Base-by-base conservation (phyloP, 768 basidiomycete species). In the Lactarius vividus region DNA sequence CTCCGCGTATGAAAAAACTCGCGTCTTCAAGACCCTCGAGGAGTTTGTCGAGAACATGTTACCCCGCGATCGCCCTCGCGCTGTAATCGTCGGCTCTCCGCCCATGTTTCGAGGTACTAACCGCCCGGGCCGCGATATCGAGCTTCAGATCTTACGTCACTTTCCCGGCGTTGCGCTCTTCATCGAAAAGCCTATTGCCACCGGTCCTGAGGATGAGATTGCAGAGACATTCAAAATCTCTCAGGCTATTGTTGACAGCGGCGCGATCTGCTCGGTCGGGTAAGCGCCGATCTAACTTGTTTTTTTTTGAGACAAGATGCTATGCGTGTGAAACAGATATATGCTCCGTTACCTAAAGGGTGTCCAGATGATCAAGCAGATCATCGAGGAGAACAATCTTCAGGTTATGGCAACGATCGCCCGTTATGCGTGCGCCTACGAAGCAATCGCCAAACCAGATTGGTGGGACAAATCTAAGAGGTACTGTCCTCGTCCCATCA, bases 351-450 rank as follows among this genome's bases (percentile, higher is more conserved):
- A 96, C 79, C 82, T 96, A 72, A 90, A 89, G 76, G 95, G 91
- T 37, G 93, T 96, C 26, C 94, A 97, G 78, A 89, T 88, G 84
- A 97, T 98, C 92, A 96, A 96, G 79, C 85, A 89, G 67, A 95
- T 98, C 76, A 91, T 99, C 74, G 82, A 92, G 73, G 94, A 96
- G 69, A 98, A 98, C 75, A 85, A 93, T 73, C 83, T 99, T 65
- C 90, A 89, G 26, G 95, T 99, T 59, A 98, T 98, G 96, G 84
- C 89, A 55, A 98, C 96, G 40, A 88, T 96, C 70, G 96, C 95
- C 9, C 89, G 96, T 65, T 99, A 98, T 77, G 94, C 93, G 13
- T 89, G 88, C 72, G 92, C 92, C 46, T 96, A 94, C 72, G 84
- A 91, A 75, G 77, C 84, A 28, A 92, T 91, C 64, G 83, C 84